Percentiles rank a stretch among this genome's conserved stretches.
Conservation (phyloP, 495 filamentous ascomycete genomes). For the Penicillium herquei region DNA sequence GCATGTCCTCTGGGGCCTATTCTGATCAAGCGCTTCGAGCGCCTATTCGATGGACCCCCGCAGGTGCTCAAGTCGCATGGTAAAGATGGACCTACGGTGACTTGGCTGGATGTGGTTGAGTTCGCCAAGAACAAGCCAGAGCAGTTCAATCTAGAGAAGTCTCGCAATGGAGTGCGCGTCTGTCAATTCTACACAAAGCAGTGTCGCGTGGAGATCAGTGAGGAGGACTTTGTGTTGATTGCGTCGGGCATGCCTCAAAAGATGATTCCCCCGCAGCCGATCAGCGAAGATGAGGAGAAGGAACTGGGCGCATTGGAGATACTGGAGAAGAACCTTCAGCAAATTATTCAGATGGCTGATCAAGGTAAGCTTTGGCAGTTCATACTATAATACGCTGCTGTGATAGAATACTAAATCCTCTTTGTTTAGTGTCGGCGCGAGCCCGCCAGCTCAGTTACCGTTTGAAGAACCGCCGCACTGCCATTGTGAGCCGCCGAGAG, state of each 20-base stretch:
- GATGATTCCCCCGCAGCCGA: conserved; percentile 78
- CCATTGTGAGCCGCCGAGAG: conserved; percentile 61
- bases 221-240: conserved; percentile 83
- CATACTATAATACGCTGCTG: neutral
- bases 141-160: conserved; percentile 73
- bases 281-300: conserved; percentile 82
- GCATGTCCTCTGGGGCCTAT: conserved; percentile 80
- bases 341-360: conserved; percentile 78
- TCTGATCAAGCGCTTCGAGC: conserved; percentile 80
- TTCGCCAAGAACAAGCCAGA: conserved; percentile 78
- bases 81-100: conserved; percentile 61
- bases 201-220: conserved; percentile 77
- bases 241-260: conserved; percentile 77
- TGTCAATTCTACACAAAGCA: conserved; percentile 83
- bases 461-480: conserved; percentile 69
- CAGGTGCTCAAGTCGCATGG: conserved; percentile 63
- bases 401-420: neutral
- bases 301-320: conserved; percentile 83
- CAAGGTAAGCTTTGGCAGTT: conserved; percentile 52
- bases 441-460: conserved; percentile 82
- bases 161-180: conserved; percentile 62
- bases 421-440: conserved; percentile 63
- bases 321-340: conserved; percentile 69
- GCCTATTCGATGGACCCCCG: conserved; percentile 78
- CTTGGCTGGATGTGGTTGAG: conserved; percentile 82